A percentile compares a stretch with the other conserved stretches of the same genome.
These are phyloP conservation scores for Aureobasidium mangrovei DNA, from an alignment of 2,329 filamentous ascomycete species.

Conservation along the genomic window DNA sequence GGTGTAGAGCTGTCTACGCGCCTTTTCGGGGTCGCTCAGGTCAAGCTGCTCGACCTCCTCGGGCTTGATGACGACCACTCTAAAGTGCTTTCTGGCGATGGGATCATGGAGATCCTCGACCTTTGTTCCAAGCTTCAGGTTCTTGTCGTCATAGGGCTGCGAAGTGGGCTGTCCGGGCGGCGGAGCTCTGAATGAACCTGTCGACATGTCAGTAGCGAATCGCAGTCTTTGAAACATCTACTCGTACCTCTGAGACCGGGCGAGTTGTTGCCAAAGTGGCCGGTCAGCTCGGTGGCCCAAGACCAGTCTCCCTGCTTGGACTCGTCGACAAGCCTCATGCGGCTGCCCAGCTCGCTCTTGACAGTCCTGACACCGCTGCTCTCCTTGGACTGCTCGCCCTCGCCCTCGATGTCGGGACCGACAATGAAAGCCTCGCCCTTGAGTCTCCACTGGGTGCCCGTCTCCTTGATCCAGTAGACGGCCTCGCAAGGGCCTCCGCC, in stretches of 20 bases:
- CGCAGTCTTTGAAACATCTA: not conserved
- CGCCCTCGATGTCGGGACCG: conserved; percentile 54
- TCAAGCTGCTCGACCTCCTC: conserved; percentile 69
- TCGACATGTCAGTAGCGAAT: conserved; percentile 12
- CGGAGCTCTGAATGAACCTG: conserved; percentile 56
- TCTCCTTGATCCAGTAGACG: conserved; percentile 67
- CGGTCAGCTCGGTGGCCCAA: conserved; percentile 71
- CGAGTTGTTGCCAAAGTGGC: conserved; percentile 81
- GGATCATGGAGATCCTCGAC: conserved; percentile 63
- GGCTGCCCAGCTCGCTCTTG: conserved; percentile 49
- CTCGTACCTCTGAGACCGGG: conserved; percentile 63
- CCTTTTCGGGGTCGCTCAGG: conserved; percentile 55
- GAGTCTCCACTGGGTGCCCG: conserved; percentile 74
- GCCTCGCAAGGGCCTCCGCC: conserved; percentile 69
- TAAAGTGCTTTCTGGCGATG: conserved; percentile 65
- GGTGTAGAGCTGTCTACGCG: conserved; percentile 59
- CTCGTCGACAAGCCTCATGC: conserved; percentile 53
- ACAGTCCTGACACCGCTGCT: conserved; percentile 49
- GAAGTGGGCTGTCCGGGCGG: conserved; percentile 40
- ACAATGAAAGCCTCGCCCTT: conserved; percentile 69
- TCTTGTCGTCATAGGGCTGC: conserved; percentile 36
- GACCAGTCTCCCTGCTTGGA: conserved; percentile 52
- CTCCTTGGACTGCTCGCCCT: conserved; percentile 38
- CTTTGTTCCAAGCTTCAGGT: conserved; percentile 48
- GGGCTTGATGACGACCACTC: conserved; percentile 79